These are phyloP conservation scores for Yamadazyma spencermartinsiae DNA, from an alignment of 1,139 yeast genomes.

Conservation along the genomic window DNA sequence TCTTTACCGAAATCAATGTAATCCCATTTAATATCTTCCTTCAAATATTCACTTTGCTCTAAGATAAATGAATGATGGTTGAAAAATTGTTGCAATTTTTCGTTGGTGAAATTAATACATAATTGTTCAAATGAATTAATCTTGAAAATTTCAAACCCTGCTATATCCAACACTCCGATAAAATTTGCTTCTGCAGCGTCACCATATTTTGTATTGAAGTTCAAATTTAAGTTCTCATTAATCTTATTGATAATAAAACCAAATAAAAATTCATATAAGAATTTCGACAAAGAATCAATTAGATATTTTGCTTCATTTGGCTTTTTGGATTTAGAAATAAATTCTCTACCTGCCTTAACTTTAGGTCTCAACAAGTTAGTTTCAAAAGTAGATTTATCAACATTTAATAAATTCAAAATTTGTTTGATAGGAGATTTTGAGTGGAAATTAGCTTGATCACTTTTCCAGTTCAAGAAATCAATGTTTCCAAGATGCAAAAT, in stretches of 20 bases:
- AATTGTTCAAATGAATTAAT: slow-evolving; percentile 93
- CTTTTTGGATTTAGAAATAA: slow-evolving; percentile 75
- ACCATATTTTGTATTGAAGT: slow-evolving; percentile 12
- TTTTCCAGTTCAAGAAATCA: slow-evolving; percentile 65
- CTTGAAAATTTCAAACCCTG: slow-evolving; percentile 95
- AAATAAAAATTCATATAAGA: slow-evolving; percentile 82
- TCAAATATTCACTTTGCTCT: slow-evolving; percentile 92
- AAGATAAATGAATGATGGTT: slow-evolving; percentile 96
- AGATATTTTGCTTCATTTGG: slow-evolving; percentile 80
- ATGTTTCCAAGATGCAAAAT: slow-evolving; percentile 87
- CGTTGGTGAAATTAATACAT: slow-evolving; percentile 95
- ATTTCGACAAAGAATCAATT: slow-evolving; percentile 85
- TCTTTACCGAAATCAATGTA: slow-evolving; percentile 97
- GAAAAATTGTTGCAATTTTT: slow-evolving; percentile 93
- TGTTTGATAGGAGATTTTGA: slow-evolving; percentile 53
- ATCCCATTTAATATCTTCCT: slow-evolving; percentile 95
- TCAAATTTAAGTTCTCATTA: slow-evolving; percentile 59
- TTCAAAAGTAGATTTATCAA: slow-evolving; percentile 57
- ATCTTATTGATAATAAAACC: slow-evolving; percentile 75
- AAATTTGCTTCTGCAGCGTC: slow-evolving; percentile 41
- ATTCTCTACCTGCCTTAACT: slow-evolving; percentile 90
- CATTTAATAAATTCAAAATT: slow-evolving; percentile 66
- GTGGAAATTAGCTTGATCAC: slow-evolving; percentile 79
- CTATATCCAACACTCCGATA: slow-evolving; percentile 94
- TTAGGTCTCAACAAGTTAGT: slow-evolving; percentile 66